A percentile compares a stretch with the other conserved stretches of the same genome.
Evolutionary conservation across 306 rosid species (phyloP).

Genomic region (Alnus glutinosa): DNA sequence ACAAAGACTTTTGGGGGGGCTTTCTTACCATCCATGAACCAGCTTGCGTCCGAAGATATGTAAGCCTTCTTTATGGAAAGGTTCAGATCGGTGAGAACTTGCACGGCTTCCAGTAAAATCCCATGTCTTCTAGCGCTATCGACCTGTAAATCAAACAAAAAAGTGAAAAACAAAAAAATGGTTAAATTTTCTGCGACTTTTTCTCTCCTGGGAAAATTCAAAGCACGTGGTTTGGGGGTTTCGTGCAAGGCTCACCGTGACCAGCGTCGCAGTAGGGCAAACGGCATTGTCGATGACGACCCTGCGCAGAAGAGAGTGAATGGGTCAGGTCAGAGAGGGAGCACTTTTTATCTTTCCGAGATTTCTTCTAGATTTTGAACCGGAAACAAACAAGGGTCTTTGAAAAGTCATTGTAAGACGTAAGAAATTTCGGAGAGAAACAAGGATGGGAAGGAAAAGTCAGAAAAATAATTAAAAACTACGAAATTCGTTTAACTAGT

Average conservation of each 20-base stretch:
- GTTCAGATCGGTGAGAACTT: constrained; percentile 78
- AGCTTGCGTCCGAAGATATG: constrained; percentile 86
- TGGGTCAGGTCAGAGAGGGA: constrained; percentile 47
- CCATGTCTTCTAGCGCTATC: constrained; percentile 92
- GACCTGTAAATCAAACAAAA: constrained; percentile 49
- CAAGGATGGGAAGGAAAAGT: not conserved
- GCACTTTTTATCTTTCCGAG: not conserved
- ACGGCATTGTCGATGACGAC: constrained; percentile 92
- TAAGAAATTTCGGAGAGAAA: not conserved
- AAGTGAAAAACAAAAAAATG: not conserved
- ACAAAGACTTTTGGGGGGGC: not conserved
- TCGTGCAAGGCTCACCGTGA: constrained; percentile 60
- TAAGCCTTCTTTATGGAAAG: constrained; percentile 84
- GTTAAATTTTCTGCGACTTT: constrained; percentile 7
- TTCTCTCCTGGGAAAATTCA: constrained; percentile 1
- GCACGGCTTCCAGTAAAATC: constrained; percentile 85
- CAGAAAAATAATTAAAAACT: not conserved
- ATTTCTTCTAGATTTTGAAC: constrained; percentile 12
- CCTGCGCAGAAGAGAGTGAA: constrained; percentile 43
- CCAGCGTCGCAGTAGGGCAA: constrained; percentile 73
- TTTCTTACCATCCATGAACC: constrained; percentile 96
- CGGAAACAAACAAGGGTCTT: not conserved
- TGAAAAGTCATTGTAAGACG: not conserved
- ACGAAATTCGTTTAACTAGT: not conserved
- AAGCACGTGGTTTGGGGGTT: constrained; percentile 12